Conservation (phyloP, 257 asterid species). For the Capsicum pubescens region DNA sequence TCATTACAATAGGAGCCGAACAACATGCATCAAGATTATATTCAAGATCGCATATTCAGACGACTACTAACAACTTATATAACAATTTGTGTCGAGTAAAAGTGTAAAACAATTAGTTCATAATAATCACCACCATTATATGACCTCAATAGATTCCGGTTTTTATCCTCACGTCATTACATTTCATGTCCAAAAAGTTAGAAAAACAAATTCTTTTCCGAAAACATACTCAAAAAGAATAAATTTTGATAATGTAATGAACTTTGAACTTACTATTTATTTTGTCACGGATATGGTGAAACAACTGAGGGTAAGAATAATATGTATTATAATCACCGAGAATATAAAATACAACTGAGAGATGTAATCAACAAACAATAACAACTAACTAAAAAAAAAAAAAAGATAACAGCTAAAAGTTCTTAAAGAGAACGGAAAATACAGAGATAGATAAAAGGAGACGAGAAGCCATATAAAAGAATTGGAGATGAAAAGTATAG, state of each 20-base stretch:
- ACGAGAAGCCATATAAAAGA: too few relatives aligned
- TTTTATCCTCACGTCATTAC: neutral
- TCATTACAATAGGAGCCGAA: too few relatives aligned
- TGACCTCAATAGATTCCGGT: neutral
- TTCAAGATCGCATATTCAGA: neutral
- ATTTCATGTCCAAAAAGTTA: neutral
- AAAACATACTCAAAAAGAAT: neutral
- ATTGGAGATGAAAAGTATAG: too few relatives aligned
- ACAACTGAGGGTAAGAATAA: too few relatives aligned
- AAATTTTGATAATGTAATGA: neutral
- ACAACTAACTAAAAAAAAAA: too few relatives aligned
- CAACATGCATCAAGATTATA: neutral
- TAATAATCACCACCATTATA: neutral
- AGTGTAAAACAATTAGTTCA: neutral
- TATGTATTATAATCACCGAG: too few relatives aligned
- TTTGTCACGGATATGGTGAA: too few relatives aligned
- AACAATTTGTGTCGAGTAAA: neutral
- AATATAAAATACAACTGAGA: too few relatives aligned
- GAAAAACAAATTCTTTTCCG: neutral
- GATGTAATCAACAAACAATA: too few relatives aligned
- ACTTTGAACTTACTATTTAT: neutral
- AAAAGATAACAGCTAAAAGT: too few relatives aligned
- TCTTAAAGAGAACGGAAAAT: too few relatives aligned
- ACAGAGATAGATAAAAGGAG: too few relatives aligned
- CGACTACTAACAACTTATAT: fast-evolving